These are phyloP conservation scores for Aspergillus bombycis DNA, from an alignment of 2,329 filamentous ascomycete genomes.

Conservation along the genomic window DNA sequence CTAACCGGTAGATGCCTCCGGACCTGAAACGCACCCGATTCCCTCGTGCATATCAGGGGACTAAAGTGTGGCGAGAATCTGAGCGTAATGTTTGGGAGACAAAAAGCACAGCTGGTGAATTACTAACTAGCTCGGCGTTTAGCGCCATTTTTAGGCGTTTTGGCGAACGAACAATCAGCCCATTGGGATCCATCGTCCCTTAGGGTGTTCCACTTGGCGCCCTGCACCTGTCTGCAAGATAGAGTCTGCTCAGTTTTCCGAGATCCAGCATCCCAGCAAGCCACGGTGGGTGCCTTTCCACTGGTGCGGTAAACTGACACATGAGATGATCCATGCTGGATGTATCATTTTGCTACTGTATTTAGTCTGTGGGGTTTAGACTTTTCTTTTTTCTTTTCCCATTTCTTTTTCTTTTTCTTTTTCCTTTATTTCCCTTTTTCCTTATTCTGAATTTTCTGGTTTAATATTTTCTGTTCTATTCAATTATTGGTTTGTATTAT, in stretches of 20 bases:
- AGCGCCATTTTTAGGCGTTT: not conserved
- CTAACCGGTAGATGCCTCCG: slow-evolving; percentile 2
- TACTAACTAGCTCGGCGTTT: slow-evolving; percentile 1
- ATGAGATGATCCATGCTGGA: slow-evolving; percentile 10
- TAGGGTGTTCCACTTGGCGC: slow-evolving; percentile 3
- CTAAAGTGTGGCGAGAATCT: not conserved
- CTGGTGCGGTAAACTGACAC: slow-evolving; percentile 13
- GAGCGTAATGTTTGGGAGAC: not conserved
- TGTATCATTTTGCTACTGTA: slow-evolving; percentile 9
- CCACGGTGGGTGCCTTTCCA: slow-evolving; percentile 12
- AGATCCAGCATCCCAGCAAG: slow-evolving; percentile 14
- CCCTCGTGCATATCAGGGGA: not conserved
- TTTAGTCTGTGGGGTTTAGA: slow-evolving; percentile 7
- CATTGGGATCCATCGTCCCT: slow-evolving; percentile 6
- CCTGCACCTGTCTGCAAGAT: slow-evolving; percentile 13
- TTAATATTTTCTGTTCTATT: too few species aligned
- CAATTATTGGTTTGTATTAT: not conserved
- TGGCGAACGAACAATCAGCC: slow-evolving; percentile 6
- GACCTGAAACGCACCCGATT: not conserved
- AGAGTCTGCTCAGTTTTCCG: slow-evolving; percentile 7
- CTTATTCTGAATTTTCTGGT: not conserved
- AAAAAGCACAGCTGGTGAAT: not conserved
- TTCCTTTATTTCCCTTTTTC: not conserved
- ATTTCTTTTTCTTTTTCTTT: not conserved
- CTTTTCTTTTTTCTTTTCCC: not conserved